Conservation (phyloP, 2,329 filamentous ascomycete genomes). For the Orbilia blumenaviensis region DNA sequence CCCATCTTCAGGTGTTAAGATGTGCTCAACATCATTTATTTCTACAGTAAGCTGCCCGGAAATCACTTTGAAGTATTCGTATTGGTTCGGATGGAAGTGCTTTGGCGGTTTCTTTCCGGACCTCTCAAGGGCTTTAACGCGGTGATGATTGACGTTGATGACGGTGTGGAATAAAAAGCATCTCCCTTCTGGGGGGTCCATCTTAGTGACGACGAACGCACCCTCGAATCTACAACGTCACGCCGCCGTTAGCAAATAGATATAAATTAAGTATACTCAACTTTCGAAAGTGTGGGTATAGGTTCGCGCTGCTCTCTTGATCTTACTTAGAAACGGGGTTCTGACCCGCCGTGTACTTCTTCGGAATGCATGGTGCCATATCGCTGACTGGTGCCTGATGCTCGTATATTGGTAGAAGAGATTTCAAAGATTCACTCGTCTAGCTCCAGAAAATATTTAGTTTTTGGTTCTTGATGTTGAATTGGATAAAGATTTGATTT, state of each 20-base stretch:
- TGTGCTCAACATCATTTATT: slow-evolving; percentile 56
- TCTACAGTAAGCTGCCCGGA: slow-evolving; percentile 59
- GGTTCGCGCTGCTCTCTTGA: not conserved
- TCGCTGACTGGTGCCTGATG: not conserved
- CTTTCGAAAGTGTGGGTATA: not conserved
- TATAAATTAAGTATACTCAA: too few species aligned
- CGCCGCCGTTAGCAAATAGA: not conserved
- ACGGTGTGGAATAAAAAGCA: slow-evolving; percentile 58
- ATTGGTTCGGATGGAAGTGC: slow-evolving; percentile 60
- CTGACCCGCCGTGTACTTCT: slow-evolving; percentile 38
- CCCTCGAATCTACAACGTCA: slow-evolving; percentile 14
- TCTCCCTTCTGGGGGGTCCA: slow-evolving; percentile 58
- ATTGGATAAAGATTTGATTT: not conserved
- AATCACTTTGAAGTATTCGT: slow-evolving; percentile 59
- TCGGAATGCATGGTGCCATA: slow-evolving; percentile 37
- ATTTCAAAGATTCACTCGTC: not conserved
- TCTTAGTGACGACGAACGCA: slow-evolving; percentile 25
- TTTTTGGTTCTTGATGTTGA: not conserved
- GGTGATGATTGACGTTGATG: slow-evolving; percentile 55
- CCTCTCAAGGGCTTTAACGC: slow-evolving; percentile 52
- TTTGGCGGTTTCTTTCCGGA: slow-evolving; percentile 57
- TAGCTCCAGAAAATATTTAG: not conserved
- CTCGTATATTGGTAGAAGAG: not conserved
- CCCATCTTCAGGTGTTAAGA: slow-evolving; percentile 57
- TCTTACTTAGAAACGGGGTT: slow-evolving; percentile 31